Conservation (phyloP, 495 filamentous ascomycete genomes). For the Saxophila tyrrhenica region DNA sequence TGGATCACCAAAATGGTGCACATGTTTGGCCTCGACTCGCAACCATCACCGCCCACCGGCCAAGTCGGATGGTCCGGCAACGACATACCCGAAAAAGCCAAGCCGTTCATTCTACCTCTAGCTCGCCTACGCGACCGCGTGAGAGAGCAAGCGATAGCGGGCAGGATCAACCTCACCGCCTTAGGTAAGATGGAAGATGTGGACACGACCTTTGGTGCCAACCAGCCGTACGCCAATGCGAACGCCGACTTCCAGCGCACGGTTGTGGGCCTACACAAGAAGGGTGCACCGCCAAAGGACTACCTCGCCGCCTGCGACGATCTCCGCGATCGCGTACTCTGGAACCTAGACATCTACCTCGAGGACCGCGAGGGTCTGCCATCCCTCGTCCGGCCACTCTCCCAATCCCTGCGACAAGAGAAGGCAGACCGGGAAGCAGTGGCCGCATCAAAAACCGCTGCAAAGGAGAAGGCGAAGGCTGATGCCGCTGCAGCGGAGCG, state of each 20-base stretch:
- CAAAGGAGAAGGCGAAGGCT: slow-evolving; percentile 46
- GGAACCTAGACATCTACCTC: slow-evolving; percentile 70
- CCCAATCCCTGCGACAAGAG: slow-evolving; percentile 57
- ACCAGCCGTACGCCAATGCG: slow-evolving; percentile 26
- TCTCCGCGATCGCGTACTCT: slow-evolving; percentile 69
- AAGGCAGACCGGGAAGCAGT: slow-evolving; percentile 50
- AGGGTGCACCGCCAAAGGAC: slow-evolving; percentile 27
- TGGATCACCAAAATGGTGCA: slow-evolving; percentile 79
- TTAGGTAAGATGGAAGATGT: slow-evolving; percentile 10
- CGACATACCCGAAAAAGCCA: slow-evolving; percentile 43
- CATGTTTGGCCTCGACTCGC: slow-evolving; percentile 69
- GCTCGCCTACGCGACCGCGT: slow-evolving; percentile 27
- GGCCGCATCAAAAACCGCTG: slow-evolving; percentile 30
- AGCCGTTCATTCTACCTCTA: slow-evolving; percentile 26
- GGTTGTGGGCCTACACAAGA: slow-evolving; percentile 18
- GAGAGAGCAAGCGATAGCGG: slow-evolving; percentile 25
- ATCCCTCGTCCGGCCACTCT: slow-evolving; percentile 75
- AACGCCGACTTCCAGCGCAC: slow-evolving; percentile 27
- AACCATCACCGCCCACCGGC: slow-evolving; percentile 26
- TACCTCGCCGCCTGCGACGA: slow-evolving; percentile 54
- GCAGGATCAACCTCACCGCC: slow-evolving; percentile 8
- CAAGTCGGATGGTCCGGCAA: slow-evolving; percentile 75
- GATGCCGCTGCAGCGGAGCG: slow-evolving; percentile 46
- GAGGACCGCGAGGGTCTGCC: slow-evolving; percentile 68
- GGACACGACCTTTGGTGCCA: slow-evolving; percentile 11